Evolutionary conservation across 2,329 filamentous ascomycete species (phyloP).

Genomic region (Monosporascus cannonballus): DNA sequence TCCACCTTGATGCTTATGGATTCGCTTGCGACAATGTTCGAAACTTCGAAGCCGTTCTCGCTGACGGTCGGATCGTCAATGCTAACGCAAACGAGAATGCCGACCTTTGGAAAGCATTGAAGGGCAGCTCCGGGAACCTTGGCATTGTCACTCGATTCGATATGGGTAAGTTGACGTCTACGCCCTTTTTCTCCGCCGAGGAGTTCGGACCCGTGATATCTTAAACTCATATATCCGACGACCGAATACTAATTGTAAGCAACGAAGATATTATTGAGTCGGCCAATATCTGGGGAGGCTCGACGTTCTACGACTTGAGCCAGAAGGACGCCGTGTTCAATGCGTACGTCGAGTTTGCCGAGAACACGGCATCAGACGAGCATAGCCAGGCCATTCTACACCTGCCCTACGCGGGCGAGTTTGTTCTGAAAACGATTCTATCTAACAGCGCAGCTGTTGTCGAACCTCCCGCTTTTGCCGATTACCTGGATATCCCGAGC

Average conservation of each 20-base stretch:
- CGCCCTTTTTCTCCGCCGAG: background rate
- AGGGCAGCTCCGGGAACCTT: conserved; percentile 37
- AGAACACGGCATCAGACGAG: conserved; percentile 6
- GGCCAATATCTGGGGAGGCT: conserved; percentile 30
- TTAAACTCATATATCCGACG: background rate
- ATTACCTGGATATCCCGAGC: conserved; percentile 18
- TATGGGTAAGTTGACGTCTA: background rate
- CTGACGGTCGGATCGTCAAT: conserved; percentile 32
- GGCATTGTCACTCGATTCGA: conserved; percentile 22
- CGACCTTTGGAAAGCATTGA: conserved; percentile 34
- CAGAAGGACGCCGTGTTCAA: conserved; percentile 14
- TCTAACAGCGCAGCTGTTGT: conserved; percentile 24
- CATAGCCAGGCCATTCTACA: conserved; percentile 23
- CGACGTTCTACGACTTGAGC: conserved; percentile 24
- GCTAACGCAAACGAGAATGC: conserved; percentile 27
- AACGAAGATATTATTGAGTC: conserved; percentile 8
- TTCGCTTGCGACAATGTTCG: conserved; percentile 34
- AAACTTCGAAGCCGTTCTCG: conserved; percentile 36
- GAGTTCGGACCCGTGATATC: background rate
- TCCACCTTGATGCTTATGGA: conserved; percentile 24
- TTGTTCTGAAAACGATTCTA: conserved; percentile 19
- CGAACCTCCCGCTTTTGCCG: conserved; percentile 24
- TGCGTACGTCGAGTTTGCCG: conserved; percentile 11
- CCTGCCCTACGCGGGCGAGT: conserved; percentile 26
- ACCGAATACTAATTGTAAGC: background rate